Percentiles rank a stretch among this genome's conserved stretches.
Conservation (phyloP, 257 asterid species). For the Avicennia marina region DNA sequence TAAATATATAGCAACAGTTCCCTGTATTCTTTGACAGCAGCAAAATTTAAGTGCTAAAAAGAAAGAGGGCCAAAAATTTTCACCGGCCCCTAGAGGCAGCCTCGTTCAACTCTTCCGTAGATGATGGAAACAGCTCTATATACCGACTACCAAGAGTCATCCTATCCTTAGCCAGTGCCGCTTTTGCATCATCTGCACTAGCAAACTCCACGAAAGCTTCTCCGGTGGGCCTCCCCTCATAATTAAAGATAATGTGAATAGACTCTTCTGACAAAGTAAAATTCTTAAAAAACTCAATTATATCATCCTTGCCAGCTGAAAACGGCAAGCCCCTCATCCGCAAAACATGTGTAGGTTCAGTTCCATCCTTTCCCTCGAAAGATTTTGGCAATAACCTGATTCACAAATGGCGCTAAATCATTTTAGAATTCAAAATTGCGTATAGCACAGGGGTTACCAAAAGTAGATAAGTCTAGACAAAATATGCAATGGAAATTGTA, state of each 20-base stretch:
- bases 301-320: slow-evolving; percentile 85
- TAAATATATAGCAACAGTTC: not conserved
- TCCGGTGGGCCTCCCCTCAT: slow-evolving; percentile 41
- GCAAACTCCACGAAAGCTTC: slow-evolving; percentile 92
- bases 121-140: slow-evolving; percentile 12
- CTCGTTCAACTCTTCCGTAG: not conserved
- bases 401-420: not conserved
- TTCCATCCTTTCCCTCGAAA: slow-evolving; percentile 49
- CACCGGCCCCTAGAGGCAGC: slow-evolving; percentile 25
- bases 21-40: not conserved
- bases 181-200: slow-evolving; percentile 65
- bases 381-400: slow-evolving; percentile 57
- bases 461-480: not conserved
- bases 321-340: slow-evolving; percentile 87
- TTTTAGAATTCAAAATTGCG: not conserved
- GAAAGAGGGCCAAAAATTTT: slow-evolving; percentile 15
- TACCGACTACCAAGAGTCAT: slow-evolving; percentile 68
- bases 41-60: slow-evolving; percentile 4
- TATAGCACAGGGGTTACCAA: too few relatives aligned
- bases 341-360: slow-evolving; percentile 54
- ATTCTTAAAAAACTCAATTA: slow-evolving; percentile 72
- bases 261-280: slow-evolving; percentile 62
- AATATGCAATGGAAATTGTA: not conserved
- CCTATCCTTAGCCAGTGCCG: slow-evolving; percentile 79
- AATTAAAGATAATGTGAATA: slow-evolving; percentile 46